phyloP scores from a whole-genome alignment of 352 stramenopile genomes.

The Thraustotheca clavata region DNA sequence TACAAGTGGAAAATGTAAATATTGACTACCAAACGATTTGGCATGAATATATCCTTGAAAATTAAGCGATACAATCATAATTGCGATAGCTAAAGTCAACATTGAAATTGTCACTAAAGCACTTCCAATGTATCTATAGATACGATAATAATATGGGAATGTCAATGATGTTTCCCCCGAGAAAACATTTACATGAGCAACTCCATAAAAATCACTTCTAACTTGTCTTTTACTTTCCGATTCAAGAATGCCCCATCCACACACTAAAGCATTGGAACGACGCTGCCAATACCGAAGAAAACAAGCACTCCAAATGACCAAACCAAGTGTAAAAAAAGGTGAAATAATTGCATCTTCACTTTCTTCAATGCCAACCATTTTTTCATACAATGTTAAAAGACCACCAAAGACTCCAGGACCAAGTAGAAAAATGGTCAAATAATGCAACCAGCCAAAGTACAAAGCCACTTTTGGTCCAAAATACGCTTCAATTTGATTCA shows the following conservation, averaged over 20 bases:
- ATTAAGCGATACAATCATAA: conserved; percentile 65
- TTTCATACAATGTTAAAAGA: conserved; percentile 25
- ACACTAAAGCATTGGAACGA: conserved; percentile 27
- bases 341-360: conserved; percentile 44
- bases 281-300: conserved; percentile 47
- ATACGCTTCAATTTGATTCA: conserved; percentile 11
- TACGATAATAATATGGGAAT: conserved; percentile 31
- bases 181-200: conserved; percentile 32
- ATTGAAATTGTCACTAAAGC: conserved; percentile 34
- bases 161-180: conserved; percentile 37
- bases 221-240: conserved; percentile 1
- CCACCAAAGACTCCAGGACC: conserved; percentile 31
- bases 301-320: conserved; percentile 45
- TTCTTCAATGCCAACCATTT: conserved; percentile 25
- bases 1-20: conserved; percentile 39
- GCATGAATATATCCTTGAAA: conserved; percentile 52
- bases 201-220: conserved; percentile 36
- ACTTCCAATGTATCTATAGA: conserved; percentile 36
- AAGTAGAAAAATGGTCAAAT: conserved; percentile 33
- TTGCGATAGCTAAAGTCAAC: conserved; percentile 32
- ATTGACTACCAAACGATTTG: conserved; percentile 22
- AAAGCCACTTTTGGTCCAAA: conserved; percentile 26
- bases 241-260: conserved; percentile 34
- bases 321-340: conserved; percentile 43
- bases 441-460: conserved; percentile 64